Base-by-base conservation (phyloP, 345 rosid species). In the Triadica sebifera region DNA sequence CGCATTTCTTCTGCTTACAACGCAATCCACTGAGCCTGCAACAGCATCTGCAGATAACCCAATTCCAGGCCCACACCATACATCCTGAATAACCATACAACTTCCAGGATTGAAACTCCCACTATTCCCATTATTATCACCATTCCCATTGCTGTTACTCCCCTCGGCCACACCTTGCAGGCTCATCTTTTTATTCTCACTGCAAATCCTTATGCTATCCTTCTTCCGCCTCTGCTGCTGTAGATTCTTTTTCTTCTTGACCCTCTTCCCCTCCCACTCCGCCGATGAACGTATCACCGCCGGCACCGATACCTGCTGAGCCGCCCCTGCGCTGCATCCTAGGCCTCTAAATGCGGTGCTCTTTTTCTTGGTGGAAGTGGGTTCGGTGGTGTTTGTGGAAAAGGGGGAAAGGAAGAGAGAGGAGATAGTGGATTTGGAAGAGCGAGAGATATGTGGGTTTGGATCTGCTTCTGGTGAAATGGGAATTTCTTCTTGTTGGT, bases 11-110 rank as follows among this genome's bases (percentile, higher is more conserved):
- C 94, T 81, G 46, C 63, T 47, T 29, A 86, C 91, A 57, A 84
- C 93, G 51, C 89, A 72, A 67, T 89, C 91, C 67, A 89, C 81
- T 4, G 93, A 85, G 49, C 85, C 96, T 45, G 87, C 83, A 38
- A 77, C 93, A 25, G 88, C 90, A 83, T 93, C 98, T 0, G 93
- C 83, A 2, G 93, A 87, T 43, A 91, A 90, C 69, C 94, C 98
- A 75, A 93, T 84, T 59, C 97, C 98, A 17, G 97, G 97, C 8
- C 93, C 97, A 62, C 97, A 94, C 97, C 98, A 92, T 4, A 89
- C 97, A 77, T 90, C 98, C 74, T 87, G 94, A 80, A 75, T 75
- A 67, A 85, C 88, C 49, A 77, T 85, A 75, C 91, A 89, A 39
- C 72, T 74, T 17, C 82, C 66, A 2, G 73, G 59, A 71, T 67